Conservation (phyloP, 2,329 filamentous ascomycete genomes). For the Didymella pomorum region DNA sequence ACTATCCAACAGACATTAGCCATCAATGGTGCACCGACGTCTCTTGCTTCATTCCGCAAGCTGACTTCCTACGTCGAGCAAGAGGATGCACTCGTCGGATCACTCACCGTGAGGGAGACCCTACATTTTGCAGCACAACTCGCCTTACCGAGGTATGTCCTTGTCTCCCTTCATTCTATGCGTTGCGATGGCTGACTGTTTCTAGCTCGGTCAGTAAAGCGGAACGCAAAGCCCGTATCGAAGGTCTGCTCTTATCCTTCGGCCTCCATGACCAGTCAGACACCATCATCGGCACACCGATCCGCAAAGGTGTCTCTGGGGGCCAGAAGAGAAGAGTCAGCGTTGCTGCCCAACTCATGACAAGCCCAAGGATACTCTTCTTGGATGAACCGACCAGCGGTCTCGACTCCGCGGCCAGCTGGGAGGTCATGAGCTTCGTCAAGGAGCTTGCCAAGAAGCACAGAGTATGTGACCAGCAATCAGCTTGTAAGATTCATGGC, state of each 20-base stretch:
- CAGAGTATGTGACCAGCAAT: conserved; percentile 59
- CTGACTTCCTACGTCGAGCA: conserved; percentile 85
- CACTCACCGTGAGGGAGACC: conserved; percentile 81
- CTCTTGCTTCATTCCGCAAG: conserved; percentile 65
- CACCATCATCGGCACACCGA: conserved; percentile 80
- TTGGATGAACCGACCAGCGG: conserved; percentile 86
- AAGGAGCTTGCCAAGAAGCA: conserved; percentile 70
- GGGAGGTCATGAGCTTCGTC: conserved; percentile 78
- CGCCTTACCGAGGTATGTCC: conserved; percentile 55
- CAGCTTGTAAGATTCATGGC: background rate
- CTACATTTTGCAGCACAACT: conserved; percentile 79
- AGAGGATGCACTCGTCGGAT: conserved; percentile 83
- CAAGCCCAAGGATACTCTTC: conserved; percentile 80
- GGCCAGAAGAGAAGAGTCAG: conserved; percentile 84
- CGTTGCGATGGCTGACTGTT: conserved; percentile 19
- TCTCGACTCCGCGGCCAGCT: conserved; percentile 78
- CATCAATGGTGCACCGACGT: conserved; percentile 68
- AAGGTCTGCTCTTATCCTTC: conserved; percentile 73
- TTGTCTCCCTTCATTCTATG: background rate
- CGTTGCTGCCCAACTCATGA: conserved; percentile 82
- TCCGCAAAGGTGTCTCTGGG: conserved; percentile 83
- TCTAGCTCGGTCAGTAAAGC: conserved; percentile 59
- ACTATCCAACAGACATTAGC: conserved; percentile 63
- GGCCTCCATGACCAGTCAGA: conserved; percentile 74
- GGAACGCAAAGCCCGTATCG: conserved; percentile 69